Conservation (phyloP, 2,329 filamentous ascomycete genomes). For the Nectriaceae sp. region DNA sequence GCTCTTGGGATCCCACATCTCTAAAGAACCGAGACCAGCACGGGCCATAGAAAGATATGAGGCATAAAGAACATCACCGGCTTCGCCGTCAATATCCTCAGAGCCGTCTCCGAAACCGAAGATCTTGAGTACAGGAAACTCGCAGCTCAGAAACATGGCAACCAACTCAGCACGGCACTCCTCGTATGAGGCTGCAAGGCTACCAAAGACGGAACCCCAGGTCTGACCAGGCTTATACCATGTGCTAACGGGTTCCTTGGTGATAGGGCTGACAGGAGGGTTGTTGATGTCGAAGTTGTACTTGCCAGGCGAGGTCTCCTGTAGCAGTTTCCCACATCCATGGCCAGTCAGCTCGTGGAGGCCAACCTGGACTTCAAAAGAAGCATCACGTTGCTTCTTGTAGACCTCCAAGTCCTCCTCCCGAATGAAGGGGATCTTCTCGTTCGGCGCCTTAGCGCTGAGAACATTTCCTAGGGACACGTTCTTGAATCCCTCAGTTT, state of each 20-base stretch:
- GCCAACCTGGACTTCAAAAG: constrained; percentile 95
- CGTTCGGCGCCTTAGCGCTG: constrained; percentile 86
- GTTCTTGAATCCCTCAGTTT: constrained; percentile 88
- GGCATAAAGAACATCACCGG: constrained; percentile 84
- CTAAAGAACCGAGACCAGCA: constrained; percentile 89
- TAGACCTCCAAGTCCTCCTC: constrained; percentile 77
- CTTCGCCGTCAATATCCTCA: constrained; percentile 70
- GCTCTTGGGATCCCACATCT: constrained; percentile 92
- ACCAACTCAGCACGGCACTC: constrained; percentile 94
- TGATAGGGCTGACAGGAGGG: constrained; percentile 80
- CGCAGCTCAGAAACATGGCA: constrained; percentile 86
- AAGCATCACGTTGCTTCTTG: constrained; percentile 78
- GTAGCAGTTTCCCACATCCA: constrained; percentile 89
- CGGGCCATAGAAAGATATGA: constrained; percentile 93
- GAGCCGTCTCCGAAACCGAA: constrained; percentile 87
- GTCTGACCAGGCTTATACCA: constrained; percentile 97
- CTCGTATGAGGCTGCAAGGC: constrained; percentile 85
- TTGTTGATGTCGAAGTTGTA: constrained; percentile 88
- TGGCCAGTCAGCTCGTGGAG: constrained; percentile 87
- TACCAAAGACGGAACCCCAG: constrained; percentile 90
- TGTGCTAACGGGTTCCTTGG: constrained; percentile 70
- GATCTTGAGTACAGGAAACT: constrained; percentile 85
- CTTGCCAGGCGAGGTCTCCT: constrained; percentile 78
- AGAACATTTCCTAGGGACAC: constrained; percentile 92
- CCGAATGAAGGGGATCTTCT: constrained; percentile 88